Percentiles rank a stretch among this genome's conserved stretches.
Conservation (phyloP, 2,329 filamentous ascomycete genomes). For the Epicoccum sorghinum region DNA sequence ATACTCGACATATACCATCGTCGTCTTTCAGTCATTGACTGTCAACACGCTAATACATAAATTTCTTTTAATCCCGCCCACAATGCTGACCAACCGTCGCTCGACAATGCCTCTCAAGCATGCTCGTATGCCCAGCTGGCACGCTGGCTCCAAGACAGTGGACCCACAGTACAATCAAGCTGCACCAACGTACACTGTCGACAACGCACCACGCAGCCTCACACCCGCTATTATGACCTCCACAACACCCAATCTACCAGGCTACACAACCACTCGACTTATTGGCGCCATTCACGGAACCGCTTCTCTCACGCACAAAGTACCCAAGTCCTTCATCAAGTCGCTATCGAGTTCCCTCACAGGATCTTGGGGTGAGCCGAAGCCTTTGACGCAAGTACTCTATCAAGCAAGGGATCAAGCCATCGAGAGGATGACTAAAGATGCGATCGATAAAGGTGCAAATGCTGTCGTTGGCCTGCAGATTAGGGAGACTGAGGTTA, state of each 20-base stretch:
- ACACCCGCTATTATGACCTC: constrained; percentile 37
- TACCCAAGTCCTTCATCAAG: constrained; percentile 44
- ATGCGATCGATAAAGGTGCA: constrained; percentile 39
- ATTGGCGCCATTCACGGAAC: constrained; percentile 43
- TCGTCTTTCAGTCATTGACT: not conserved
- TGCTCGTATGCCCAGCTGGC: constrained; percentile 33
- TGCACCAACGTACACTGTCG: constrained; percentile 21
- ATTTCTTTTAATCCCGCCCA: not conserved
- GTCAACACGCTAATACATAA: not conserved
- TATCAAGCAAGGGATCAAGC: constrained; percentile 44
- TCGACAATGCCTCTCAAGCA: constrained; percentile 44
- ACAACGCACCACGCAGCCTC: constrained; percentile 35
- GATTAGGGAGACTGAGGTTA: constrained; percentile 40
- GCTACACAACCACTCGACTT: constrained; percentile 33
- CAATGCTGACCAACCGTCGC: constrained; percentile 45
- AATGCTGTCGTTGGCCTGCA: constrained; percentile 42
- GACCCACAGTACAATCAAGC: constrained; percentile 4
- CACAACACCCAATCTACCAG: constrained; percentile 35
- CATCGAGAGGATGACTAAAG: constrained; percentile 42
- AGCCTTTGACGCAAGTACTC: constrained; percentile 37
- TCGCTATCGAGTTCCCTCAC: constrained; percentile 25
- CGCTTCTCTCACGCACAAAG: constrained; percentile 41
- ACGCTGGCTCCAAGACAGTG: constrained; percentile 28
- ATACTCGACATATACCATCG: not conserved
- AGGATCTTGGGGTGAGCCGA: constrained; percentile 39